Evolutionary conservation across 768 basidiomycete genomes (phyloP).

Genomic region (Antrodiella citrinella): DNA sequence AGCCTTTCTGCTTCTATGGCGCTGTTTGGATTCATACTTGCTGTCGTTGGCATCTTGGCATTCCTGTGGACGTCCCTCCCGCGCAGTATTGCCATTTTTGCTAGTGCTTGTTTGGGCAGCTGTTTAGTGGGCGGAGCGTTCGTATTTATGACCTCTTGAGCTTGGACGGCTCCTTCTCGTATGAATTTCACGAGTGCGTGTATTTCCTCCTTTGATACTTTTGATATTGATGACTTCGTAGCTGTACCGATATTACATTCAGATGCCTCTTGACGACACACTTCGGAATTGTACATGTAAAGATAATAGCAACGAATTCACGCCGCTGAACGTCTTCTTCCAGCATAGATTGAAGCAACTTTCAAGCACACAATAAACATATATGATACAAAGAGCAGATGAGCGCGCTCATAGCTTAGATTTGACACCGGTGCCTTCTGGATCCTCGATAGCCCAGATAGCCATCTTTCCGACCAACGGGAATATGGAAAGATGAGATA

Average conservation of each 20-base stretch:
- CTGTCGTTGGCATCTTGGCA: slow-evolving; percentile 13
- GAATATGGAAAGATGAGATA: slow-evolving; percentile 36
- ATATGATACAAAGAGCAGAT: not conserved
- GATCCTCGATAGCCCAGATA: slow-evolving; percentile 44
- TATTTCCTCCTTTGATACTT: too few species aligned
- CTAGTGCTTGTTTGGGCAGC: slow-evolving; percentile 17
- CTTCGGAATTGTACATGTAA: too few species aligned
- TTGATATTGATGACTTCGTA: too few species aligned
- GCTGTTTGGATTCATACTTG: slow-evolving; percentile 12
- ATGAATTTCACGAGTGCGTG: not conserved
- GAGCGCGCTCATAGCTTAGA: not conserved
- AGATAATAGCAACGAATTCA: too few species aligned
- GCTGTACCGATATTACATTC: too few species aligned
- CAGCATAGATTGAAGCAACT: too few species aligned
- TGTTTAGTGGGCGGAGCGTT: slow-evolving; percentile 8
- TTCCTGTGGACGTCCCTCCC: slow-evolving; percentile 20
- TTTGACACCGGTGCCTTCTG: not conserved
- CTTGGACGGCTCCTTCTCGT: not conserved
- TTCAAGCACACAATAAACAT: not conserved
- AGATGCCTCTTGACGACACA: too few species aligned
- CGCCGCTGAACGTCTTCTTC: too few species aligned
- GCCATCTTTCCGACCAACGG: slow-evolving; percentile 60
- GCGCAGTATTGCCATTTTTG: slow-evolving; percentile 14
- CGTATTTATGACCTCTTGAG: not conserved
- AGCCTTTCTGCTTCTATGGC: slow-evolving; percentile 14